Base-by-base conservation (phyloP, 257 asterid genomes). In the Nicotiana noctiflora region DNA sequence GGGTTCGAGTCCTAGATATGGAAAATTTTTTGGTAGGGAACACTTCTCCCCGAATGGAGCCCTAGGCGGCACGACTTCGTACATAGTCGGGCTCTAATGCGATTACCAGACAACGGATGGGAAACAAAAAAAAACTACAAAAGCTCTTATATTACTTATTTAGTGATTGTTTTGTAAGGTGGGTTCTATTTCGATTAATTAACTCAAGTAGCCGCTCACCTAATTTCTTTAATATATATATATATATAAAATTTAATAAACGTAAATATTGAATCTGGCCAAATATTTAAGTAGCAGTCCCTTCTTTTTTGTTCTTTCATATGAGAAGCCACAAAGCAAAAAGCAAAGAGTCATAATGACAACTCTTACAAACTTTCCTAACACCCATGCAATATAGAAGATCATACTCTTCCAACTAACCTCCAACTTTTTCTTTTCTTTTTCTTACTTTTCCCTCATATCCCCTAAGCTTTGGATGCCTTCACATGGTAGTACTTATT, bases 381-480 rank as follows among this genome's bases (percentile, higher is more conserved):
- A 85, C 91, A 81, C 81, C 83, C 89, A 86, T 85, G 87, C 65
- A 84, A 65, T 52, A 23, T 81, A 27, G 11, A n/a, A 34, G 75
- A 59, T 8, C 56, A 44, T 61, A 44, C n/a, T 32, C 32, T n/a
- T 51, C 66, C 80, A 21, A 75, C 60, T 75, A 75, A 66, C 63
- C 53, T 59, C 68, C 86, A 57, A 83, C 75, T 32, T 81, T 75
- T 27, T 62, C 74, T 87, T 84, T 59, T 72, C 84, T 86, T 91
- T 88, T 76, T 77, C 81, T 72, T 81, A 74, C 88, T 85, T 87
- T 89, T 82, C 82, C 32, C 81, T 40, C 37, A 37, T 83, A 53
- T 64, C 44, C 81, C 83, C 51, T 79, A 84, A 86, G 88, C 88
- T 83, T 88, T 77, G 92, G 94, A 87, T 91, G 83, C 94, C 85